Conservation (phyloP, 805 yeast genomes). For the Wickerhamiella vanderwaltii region DNA sequence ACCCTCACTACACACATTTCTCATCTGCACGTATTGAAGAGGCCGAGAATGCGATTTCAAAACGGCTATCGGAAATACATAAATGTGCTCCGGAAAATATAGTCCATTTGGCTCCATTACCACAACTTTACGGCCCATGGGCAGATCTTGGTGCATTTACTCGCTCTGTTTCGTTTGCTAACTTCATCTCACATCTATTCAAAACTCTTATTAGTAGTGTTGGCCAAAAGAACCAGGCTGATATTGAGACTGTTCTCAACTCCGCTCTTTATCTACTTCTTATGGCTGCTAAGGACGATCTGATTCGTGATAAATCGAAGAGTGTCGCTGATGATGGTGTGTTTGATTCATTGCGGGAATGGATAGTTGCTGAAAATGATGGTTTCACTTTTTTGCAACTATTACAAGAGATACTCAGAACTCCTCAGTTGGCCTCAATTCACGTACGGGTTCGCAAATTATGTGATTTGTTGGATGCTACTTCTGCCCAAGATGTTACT, state of each 20-base stretch:
- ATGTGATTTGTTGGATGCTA: slow-evolving; percentile 10
- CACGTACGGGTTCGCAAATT: slow-evolving; percentile 14
- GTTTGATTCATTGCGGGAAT: slow-evolving; percentile 11
- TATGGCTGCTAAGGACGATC: slow-evolving; percentile 38
- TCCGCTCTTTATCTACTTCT: slow-evolving; percentile 58
- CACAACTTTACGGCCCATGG: slow-evolving; percentile 26
- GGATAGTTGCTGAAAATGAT: slow-evolving; percentile 11
- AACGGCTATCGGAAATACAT: slow-evolving; percentile 33
- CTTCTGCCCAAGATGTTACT: slow-evolving; percentile 11
- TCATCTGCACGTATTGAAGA: slow-evolving; percentile 72
- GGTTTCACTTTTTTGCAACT: slow-evolving; percentile 15
- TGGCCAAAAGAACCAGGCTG: slow-evolving; percentile 28
- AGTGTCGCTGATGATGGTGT: not conserved
- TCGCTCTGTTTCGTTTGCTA: slow-evolving; percentile 21
- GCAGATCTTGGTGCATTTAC: slow-evolving; percentile 23
- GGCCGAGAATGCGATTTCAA: slow-evolving; percentile 53
- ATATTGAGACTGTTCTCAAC: slow-evolving; percentile 46
- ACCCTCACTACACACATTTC: slow-evolving; percentile 75
- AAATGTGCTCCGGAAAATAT: slow-evolving; percentile 36
- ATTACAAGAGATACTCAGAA: slow-evolving; percentile 12
- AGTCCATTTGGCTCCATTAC: slow-evolving; percentile 43
- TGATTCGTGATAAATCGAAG: slow-evolving; percentile 13
- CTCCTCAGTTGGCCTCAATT: slow-evolving; percentile 1
- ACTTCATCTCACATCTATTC: slow-evolving; percentile 17
- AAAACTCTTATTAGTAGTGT: slow-evolving; percentile 14